phyloP scores from a whole-genome alignment of 768 basidiomycete species.

The Tricholoma sp. region DNA sequence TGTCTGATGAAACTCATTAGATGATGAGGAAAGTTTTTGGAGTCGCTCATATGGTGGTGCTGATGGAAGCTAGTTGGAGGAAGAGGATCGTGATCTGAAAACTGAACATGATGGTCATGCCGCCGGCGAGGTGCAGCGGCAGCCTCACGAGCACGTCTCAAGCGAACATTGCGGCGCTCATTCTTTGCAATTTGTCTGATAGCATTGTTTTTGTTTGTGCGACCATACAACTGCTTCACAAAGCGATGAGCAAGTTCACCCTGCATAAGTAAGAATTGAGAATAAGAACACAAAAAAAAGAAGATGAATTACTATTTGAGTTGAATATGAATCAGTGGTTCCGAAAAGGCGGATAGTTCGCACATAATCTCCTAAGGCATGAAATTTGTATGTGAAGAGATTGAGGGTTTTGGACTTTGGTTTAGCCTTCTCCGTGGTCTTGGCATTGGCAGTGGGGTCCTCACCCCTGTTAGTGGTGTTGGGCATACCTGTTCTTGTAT shows the following conservation, averaged over 20 bases:
- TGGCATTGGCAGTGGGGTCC: no score
- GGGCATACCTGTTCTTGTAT: no score
- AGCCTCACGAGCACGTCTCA: neutral
- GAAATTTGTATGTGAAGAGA: constrained; percentile 24
- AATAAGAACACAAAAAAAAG: neutral
- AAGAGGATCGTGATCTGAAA: neutral
- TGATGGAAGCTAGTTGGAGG: no score
- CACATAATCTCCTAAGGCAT: constrained; percentile 24
- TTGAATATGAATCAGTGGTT: constrained; percentile 20
- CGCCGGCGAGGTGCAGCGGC: neutral
- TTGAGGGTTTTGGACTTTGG: constrained; percentile 14
- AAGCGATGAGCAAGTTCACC: constrained; percentile 38
- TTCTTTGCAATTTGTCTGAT: constrained; percentile 22
- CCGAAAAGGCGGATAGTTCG: constrained; percentile 14
- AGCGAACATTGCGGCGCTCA: neutral
- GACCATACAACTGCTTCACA: constrained; percentile 31
- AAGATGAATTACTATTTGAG: constrained; percentile 3
- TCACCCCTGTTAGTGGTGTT: no score
- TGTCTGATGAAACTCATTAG: neutral
- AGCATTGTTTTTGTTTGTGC: constrained; percentile 29
- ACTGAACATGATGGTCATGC: neutral
- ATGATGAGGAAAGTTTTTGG: no score
- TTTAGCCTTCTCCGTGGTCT: neutral
- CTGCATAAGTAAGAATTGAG: constrained; percentile 15
- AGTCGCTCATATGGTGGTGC: no score